Evolutionary conservation across 75 land plant species (phyloP), one percentile per base, ranked within the genome.

Genomic region (Cunninghamia lanceolata): DNA sequence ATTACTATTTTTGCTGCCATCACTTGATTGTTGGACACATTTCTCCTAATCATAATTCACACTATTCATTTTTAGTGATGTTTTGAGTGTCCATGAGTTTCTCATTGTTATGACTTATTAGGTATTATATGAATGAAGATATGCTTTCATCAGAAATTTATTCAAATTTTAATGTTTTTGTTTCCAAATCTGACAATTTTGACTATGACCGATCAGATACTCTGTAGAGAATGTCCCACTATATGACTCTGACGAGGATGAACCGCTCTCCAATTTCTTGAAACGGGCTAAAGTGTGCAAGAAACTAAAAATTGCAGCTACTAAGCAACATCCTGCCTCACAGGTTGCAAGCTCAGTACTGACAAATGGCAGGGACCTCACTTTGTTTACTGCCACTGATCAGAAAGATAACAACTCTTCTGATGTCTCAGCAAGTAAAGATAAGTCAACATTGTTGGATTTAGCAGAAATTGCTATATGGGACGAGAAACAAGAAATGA

Each of bases 231-330:
- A 95, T 70, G 87, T 95, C 35, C 96, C 96, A 43, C 90, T 95
- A 3, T 93, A 95, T 88, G 96, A 95, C 84, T 93, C 95, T 85
- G 95, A 89, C 28, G 96, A 95, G 79, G 94, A 94, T 90, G 92
- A 92, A 59, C 93, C 91, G 39, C 68, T 82, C 25, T 63, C 86
- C 13, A 91, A 88, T 87, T 81, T 87, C 82, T 80, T 79, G 39
- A 90, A 88, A 76, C 84, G 74, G 17, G 68, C 81, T 8, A 84
- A 88, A 43, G 82, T 82, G 42, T 87, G 87, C 28, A 77, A 87
- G 28, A 73, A 81, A 79, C 86, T 68, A 52, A 14, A 76, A 25
- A 80, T 2, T 54, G 30, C 36, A 40, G 78, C 86, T 70, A 82
- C 17, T 63, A 74, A 87, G 83, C 75, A 53, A 63, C 54, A 46